Conservation (phyloP, 2,329 filamentous ascomycete species). For the Venturiaceae sp. region DNA sequence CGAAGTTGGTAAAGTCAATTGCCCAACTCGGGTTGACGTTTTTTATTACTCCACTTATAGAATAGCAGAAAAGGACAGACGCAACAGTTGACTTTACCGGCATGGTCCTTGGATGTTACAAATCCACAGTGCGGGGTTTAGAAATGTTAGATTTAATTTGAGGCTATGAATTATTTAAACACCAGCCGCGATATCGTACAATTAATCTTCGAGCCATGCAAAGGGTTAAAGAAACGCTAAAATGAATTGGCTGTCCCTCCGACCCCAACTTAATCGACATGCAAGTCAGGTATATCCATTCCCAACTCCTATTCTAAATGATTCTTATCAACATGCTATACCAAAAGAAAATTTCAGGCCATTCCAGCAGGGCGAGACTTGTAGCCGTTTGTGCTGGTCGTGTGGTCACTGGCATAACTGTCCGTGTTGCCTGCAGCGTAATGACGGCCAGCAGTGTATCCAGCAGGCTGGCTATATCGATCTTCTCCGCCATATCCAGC, state of each 20-base stretch:
- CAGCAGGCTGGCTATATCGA: conserved; percentile 9
- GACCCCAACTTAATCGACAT: not conserved
- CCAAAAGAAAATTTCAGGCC: not conserved
- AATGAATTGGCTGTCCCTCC: not conserved
- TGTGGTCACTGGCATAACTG: conserved; percentile 13
- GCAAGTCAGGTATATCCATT: not conserved
- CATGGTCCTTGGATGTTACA: too few species aligned
- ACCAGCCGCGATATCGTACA: not conserved
- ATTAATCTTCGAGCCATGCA: not conserved
- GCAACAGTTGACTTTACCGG: too few species aligned
- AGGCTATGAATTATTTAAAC: too few species aligned
- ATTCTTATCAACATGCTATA: not conserved
- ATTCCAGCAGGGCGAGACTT: not conserved
- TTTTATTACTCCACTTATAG: too few species aligned
- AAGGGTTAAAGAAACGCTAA: not conserved
- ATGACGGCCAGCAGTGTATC: conserved; percentile 12
- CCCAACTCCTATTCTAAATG: not conserved
- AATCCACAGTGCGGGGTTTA: too few species aligned
- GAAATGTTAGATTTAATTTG: too few species aligned
- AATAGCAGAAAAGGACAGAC: too few species aligned
- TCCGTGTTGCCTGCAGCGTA: conserved; percentile 9
- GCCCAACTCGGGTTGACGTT: too few species aligned
- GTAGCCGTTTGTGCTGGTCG: conserved; percentile 10
- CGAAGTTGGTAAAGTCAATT: too few species aligned
- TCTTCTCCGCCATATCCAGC: conserved; percentile 7